phyloP scores from a whole-genome alignment of 768 basidiomycete genomes.

The Agaricus subrufescens region DNA sequence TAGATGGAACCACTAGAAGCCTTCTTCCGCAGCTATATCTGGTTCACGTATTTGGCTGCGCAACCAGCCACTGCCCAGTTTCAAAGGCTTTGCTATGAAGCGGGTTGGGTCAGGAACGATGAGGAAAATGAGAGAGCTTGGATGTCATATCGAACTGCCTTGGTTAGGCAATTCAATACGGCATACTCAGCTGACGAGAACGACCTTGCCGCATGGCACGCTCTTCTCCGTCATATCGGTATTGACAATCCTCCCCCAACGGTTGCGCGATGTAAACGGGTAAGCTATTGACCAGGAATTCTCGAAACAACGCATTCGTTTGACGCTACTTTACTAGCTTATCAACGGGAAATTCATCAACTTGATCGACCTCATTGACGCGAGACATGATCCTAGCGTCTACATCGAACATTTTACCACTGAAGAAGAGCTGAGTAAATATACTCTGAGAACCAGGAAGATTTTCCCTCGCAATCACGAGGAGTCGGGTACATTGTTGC shows the following conservation, averaged over 20 bases:
- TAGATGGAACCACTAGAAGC: constrained; percentile 8
- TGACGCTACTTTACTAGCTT: constrained; percentile 13
- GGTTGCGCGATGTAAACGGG: constrained; percentile 20
- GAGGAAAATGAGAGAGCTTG: constrained; percentile 11
- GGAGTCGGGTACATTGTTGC: constrained; percentile 20
- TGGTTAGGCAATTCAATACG: constrained; percentile 27
- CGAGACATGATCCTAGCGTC: neutral
- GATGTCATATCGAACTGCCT: constrained; percentile 20
- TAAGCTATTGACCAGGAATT: neutral
- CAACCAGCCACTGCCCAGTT: constrained; percentile 22
- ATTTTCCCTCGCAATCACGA: constrained; percentile 26
- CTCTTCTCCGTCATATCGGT: constrained; percentile 20
- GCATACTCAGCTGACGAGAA: constrained; percentile 28
- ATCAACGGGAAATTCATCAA: constrained; percentile 30
- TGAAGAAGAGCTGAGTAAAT: constrained; percentile 24
- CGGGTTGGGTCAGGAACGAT: constrained; percentile 13
- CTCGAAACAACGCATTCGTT: neutral
- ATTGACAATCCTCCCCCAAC: constrained; percentile 20
- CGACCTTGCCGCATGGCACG: constrained; percentile 23
- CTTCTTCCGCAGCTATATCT: constrained; percentile 18
- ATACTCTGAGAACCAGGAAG: constrained; percentile 20
- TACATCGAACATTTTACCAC: constrained; percentile 17
- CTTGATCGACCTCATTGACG: constrained; percentile 32
- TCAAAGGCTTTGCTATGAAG: constrained; percentile 16
- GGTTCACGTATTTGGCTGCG: constrained; percentile 18